Conservation (phyloP, 768 basidiomycete genomes). For the Rhizopogon vulgaris region DNA sequence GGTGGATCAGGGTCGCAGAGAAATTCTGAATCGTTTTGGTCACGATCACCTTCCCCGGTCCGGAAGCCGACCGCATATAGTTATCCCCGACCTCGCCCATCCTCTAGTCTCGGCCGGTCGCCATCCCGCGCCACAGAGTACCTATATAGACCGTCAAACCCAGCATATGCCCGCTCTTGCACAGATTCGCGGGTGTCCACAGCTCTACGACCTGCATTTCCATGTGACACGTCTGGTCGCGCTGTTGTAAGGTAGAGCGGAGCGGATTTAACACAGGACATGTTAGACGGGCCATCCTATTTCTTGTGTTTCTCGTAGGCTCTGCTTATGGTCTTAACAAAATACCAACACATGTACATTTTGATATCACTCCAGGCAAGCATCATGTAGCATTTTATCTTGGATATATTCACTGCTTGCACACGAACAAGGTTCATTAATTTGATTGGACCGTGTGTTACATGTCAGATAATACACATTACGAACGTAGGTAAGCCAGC, state of each 20-base stretch:
- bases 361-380: background rate
- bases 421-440: background rate
- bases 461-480: conserved; percentile 1
- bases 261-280: background rate
- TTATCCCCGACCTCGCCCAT: background rate
- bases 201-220: conserved; percentile 27
- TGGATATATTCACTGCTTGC: background rate
- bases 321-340: no score
- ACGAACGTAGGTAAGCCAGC: background rate
- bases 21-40: conserved; percentile 1
- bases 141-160: conserved; percentile 24
- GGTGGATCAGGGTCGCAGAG: conserved; percentile 1
- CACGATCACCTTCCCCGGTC: conserved; percentile 4
- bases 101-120: conserved; percentile 1
- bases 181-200: conserved; percentile 29
- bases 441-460: background rate
- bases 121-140: conserved; percentile 12
- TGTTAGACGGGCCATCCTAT: background rate
- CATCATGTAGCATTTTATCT: conserved; percentile 1
- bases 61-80: conserved; percentile 1
- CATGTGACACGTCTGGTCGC: conserved; percentile 6
- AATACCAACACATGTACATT: background rate
- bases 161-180: conserved; percentile 26
- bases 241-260: background rate
- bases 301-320: background rate